Evolutionary conservation across 371 early-diverging fungal genomes (phyloP), one percentile per base, ranked within the genome.

Genomic region (Smittium mucronatum): DNA sequence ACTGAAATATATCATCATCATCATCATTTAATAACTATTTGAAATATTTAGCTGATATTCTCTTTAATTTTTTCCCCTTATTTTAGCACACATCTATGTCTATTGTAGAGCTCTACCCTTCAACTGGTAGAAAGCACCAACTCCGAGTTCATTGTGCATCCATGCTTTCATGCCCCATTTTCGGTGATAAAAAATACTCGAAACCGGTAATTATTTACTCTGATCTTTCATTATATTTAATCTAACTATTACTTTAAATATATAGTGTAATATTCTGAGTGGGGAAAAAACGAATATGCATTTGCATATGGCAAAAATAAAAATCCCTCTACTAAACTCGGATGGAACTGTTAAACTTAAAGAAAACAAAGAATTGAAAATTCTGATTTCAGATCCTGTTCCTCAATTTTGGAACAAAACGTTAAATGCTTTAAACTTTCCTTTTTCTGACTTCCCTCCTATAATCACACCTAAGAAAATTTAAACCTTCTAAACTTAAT

Each of bases 121-220:
- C 77, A 17, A 90, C 90, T 0, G 93, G 93, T 1, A 71, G 91
- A 34, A 89, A 90, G 63, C 91, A 92, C 73, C 93, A 92, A 76
- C 83, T 92, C 47, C 74, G 93, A 60, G 82, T 87, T 1, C 90
- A 91, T 76, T 81, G 81, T 69, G 76, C 83, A 5, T 58, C 71
- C 21, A 70, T 75, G 1, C 75, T 86, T 0, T 69, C 74, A 0
- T 75, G 80, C 2, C 80, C 83, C 0, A 80, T 87, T 1, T 61
- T 85, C 0, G 84, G 85, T 25, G 87, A 87, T 69, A 66, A 75
- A 70, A 85, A 80, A 66, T 87, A 85, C 71, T 78, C 67, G 5
- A 47, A 25, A 1, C 31, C 5, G 33, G 63, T 33, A 61, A 5
- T 61, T 11, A 11, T 15, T 30, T 33, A 11, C n/a, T n/a, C n/a